phyloP scores from a whole-genome alignment of 768 basidiomycete genomes.

The Amylocystis lapponica region DNA sequence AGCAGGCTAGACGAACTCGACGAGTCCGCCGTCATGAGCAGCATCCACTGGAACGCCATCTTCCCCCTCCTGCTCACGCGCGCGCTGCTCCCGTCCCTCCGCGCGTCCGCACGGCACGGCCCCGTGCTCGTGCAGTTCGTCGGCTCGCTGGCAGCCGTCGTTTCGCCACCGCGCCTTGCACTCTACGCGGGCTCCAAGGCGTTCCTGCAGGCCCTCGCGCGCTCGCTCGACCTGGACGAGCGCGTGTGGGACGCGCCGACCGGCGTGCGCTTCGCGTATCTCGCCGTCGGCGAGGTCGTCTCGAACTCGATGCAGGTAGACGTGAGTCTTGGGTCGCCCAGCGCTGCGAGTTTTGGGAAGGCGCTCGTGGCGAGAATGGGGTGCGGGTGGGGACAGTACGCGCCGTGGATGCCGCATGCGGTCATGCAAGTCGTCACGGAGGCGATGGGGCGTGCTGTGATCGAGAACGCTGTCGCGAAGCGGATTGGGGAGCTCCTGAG shows the following conservation, averaged over 20 bases:
- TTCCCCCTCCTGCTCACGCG: slow-evolving; percentile 24
- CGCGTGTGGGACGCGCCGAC: slow-evolving; percentile 9
- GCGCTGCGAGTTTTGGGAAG: slow-evolving; percentile 15
- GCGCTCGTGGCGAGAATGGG: slow-evolving; percentile 15
- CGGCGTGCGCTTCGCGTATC: slow-evolving; percentile 18
- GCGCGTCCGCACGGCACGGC: slow-evolving; percentile 13
- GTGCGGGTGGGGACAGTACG: slow-evolving; percentile 13
- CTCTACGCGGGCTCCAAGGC: slow-evolving; percentile 21
- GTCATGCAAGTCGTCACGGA: too few species aligned
- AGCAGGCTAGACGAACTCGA: slow-evolving; percentile 16
- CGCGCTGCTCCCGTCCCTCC: slow-evolving; percentile 22
- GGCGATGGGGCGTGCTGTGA: too few species aligned
- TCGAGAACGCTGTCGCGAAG: too few species aligned
- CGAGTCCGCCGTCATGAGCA: slow-evolving; percentile 10
- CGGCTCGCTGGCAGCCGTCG: slow-evolving; percentile 17
- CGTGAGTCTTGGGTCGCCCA: slow-evolving; percentile 7
- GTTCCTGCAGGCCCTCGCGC: slow-evolving; percentile 17
- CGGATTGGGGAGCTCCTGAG: too few species aligned
- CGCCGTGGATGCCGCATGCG: slow-evolving; percentile 17
- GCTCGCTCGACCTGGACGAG: slow-evolving; percentile 20
- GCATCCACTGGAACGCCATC: slow-evolving; percentile 15
- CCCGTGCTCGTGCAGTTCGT: slow-evolving; percentile 21
- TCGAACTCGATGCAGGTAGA: slow-evolving; percentile 8
- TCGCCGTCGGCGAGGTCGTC: slow-evolving; percentile 18
- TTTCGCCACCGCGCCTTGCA: slow-evolving; percentile 17